Conservation (phyloP, 2,329 filamentous ascomycete genomes). For the Fusarium subtropicale region DNA sequence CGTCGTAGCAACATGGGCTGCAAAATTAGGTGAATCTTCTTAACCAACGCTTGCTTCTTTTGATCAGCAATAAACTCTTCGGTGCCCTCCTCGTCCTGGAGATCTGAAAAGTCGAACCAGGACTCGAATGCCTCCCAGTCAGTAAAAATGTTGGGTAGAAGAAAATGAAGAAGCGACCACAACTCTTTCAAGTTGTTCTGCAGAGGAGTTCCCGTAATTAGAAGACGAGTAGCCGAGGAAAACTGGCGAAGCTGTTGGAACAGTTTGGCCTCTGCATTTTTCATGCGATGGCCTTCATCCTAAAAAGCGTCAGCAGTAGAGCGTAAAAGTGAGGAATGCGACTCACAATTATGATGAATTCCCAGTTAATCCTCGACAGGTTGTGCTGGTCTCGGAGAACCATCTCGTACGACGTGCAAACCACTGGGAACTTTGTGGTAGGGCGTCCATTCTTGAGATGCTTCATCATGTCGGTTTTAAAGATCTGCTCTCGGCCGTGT, state of each 20-base stretch:
- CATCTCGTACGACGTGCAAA: constrained; percentile 96
- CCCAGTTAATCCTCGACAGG: constrained; percentile 88
- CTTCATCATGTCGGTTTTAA: constrained; percentile 75
- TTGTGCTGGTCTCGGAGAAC: constrained; percentile 89
- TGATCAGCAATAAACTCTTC: constrained; percentile 84
- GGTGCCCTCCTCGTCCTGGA: constrained; percentile 84
- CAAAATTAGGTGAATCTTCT: constrained; percentile 91
- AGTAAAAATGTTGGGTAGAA: constrained; percentile 92
- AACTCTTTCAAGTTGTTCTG: constrained; percentile 96
- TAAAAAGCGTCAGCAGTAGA: constrained; percentile 50
- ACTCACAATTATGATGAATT: constrained; percentile 92
- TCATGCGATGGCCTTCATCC: constrained; percentile 97
- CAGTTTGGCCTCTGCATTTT: constrained; percentile 93
- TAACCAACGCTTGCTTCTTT: constrained; percentile 62
- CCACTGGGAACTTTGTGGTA: constrained; percentile 81
- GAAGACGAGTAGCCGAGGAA: constrained; percentile 86
- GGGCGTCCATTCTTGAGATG: constrained; percentile 72
- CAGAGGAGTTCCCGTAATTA: constrained; percentile 94
- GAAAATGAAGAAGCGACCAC: constrained; percentile 94
- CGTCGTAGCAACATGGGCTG: constrained; percentile 90
- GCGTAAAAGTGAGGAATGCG: rapidly evolving
- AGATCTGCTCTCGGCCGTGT: constrained; percentile 79
- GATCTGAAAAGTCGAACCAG: constrained; percentile 96
- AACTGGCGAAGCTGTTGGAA: constrained; percentile 92
- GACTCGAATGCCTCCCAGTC: constrained; percentile 92